phyloP scores from a whole-genome alignment of 495 filamentous ascomycete species.

The Neurospora sp. region DNA sequence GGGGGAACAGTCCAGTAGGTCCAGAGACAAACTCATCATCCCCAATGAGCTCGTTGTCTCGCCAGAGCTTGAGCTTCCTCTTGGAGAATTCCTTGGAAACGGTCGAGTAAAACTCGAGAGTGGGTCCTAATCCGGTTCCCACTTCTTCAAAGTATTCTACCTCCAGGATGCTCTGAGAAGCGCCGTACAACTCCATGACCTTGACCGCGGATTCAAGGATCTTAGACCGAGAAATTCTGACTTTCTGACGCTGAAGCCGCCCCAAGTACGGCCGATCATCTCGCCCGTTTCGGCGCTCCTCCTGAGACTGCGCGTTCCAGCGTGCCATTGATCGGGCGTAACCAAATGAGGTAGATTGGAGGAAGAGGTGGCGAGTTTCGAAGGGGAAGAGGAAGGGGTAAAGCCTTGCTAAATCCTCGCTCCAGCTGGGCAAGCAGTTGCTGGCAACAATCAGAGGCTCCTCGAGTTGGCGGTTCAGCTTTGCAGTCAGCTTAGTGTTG shows the following conservation, averaged over 20 bases:
- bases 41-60: slow-evolving; percentile 75
- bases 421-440: slow-evolving; percentile 93
- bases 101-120: slow-evolving; percentile 95
- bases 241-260: slow-evolving; percentile 89
- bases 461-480: slow-evolving; percentile 92
- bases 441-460: slow-evolving; percentile 98
- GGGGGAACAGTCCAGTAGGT: slow-evolving; percentile 78
- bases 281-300: slow-evolving; percentile 73
- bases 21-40: slow-evolving; percentile 79
- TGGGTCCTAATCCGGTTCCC: slow-evolving; percentile 91
- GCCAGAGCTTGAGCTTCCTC: slow-evolving; percentile 93
- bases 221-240: slow-evolving; percentile 83
- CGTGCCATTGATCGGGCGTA: slow-evolving; percentile 95
- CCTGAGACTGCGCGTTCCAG: slow-evolving; percentile 81
- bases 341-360: slow-evolving; percentile 96
- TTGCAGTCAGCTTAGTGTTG: slow-evolving; percentile 98
- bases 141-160: slow-evolving; percentile 99
- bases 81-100: slow-evolving; percentile 96
- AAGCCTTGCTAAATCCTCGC: slow-evolving; percentile 87
- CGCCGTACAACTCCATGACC: slow-evolving; percentile 99
- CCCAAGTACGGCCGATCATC: slow-evolving; percentile 92
- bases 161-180: slow-evolving; percentile 87
- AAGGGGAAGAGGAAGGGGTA: slow-evolving; percentile 99
- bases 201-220: slow-evolving; percentile 96
- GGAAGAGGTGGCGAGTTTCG: slow-evolving; percentile 92